Evolutionary conservation across 306 rosid genomes (phyloP).

Genomic region (Purshia tridentata): DNA sequence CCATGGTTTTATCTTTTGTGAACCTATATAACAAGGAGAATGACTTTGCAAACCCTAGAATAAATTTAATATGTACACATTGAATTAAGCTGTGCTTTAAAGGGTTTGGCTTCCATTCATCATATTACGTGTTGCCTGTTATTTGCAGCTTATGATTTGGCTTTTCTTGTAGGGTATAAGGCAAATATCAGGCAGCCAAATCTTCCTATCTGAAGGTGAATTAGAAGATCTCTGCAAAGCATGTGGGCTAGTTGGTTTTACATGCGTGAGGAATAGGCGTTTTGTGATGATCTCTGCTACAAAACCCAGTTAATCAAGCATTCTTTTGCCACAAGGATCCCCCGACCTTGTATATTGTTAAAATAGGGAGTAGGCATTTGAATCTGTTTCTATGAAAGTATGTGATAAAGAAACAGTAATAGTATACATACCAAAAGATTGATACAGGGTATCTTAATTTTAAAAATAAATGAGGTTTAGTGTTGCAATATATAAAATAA

Average conservation of each 20-base stretch:
- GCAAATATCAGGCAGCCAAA: slow-evolving; percentile 52
- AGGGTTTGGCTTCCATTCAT: not conserved
- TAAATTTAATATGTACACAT: not conserved
- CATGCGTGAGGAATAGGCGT: slow-evolving; percentile 54
- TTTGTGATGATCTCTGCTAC: slow-evolving; percentile 84
- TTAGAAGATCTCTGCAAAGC: slow-evolving; percentile 77
- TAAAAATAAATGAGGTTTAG: not conserved
- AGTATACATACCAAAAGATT: not conserved
- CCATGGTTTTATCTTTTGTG: not conserved
- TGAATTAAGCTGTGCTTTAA: too few species aligned
- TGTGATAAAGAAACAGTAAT: not conserved
- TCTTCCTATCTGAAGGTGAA: slow-evolving; percentile 61
- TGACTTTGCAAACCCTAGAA: not conserved
- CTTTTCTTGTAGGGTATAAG: slow-evolving; percentile 38
- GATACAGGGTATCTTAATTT: not conserved
- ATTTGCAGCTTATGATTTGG: slow-evolving; percentile 11
- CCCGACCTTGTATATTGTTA: not conserved
- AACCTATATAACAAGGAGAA: not conserved
- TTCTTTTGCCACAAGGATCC: slow-evolving; percentile 17
- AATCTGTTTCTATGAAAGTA: not conserved
- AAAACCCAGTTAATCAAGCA: slow-evolving; percentile 51
- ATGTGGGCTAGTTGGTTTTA: slow-evolving; percentile 64
- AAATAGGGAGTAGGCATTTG: slow-evolving; percentile 2
- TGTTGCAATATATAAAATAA: too few species aligned
- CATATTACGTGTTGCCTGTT: not conserved